Evolutionary conservation across 805 yeast genomes (phyloP).

Genomic region (Candida sonorensis): DNA sequence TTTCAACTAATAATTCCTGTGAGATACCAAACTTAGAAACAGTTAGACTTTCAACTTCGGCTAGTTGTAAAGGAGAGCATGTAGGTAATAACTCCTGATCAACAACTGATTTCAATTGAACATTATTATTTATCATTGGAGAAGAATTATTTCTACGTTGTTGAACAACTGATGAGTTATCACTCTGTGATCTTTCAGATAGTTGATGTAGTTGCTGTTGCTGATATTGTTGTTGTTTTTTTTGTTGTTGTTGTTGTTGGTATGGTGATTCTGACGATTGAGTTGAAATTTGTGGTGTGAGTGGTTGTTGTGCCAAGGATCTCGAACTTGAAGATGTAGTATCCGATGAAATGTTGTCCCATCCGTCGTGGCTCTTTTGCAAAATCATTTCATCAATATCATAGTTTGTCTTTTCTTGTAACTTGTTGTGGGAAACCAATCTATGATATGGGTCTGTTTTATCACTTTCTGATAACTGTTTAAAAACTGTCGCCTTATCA

Average conservation of each 20-base stretch:
- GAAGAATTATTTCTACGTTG: conserved; percentile 13
- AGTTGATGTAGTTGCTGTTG: no score
- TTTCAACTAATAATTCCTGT: conserved; percentile 46
- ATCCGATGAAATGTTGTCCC: conserved; percentile 36
- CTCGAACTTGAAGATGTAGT: conserved; percentile 16
- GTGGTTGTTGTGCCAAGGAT: no score
- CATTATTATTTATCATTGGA: conserved; percentile 6
- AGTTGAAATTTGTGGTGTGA: no score
- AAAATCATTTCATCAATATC: conserved; percentile 73
- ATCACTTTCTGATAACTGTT: conserved; percentile 64
- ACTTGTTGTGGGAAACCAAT: conserved; percentile 69
- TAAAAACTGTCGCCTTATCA: conserved; percentile 74
- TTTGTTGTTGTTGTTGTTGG: conserved; percentile 3
- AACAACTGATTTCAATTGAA: conserved; percentile 11
- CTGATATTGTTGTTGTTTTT: no score
- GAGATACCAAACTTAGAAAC: conserved; percentile 47
- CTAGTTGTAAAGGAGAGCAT: conserved; percentile 71
- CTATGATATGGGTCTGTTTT: conserved; percentile 51
- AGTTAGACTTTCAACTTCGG: conserved; percentile 64
- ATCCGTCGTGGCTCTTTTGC: conserved; percentile 39
- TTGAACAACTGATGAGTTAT: conserved; percentile 8
- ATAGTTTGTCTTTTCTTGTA: conserved; percentile 43
- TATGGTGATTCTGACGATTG: neutral
- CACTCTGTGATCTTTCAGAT: conserved; percentile 20
- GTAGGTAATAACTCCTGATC: conserved; percentile 38